A percentile compares a stretch with the other conserved stretches of the same genome.
Evolutionary conservation across 139 green algal genomes (phyloP).

Genomic region (Picochlorum costavermella): DNA sequence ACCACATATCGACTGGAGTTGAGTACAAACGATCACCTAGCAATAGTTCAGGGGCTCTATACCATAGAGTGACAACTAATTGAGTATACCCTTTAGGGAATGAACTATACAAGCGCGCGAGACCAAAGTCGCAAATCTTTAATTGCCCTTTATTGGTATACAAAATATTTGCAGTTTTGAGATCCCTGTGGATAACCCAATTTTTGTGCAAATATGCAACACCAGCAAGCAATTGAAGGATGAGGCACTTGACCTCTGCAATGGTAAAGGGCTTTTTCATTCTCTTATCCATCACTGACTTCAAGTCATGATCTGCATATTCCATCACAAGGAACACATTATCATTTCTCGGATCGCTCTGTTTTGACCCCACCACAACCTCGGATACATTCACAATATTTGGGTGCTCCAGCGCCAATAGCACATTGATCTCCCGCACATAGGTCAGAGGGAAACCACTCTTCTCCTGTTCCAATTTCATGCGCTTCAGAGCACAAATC

Average conservation of each 20-base stretch:
- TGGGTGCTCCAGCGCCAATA: slow-evolving; percentile 81
- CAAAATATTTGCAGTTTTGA: slow-evolving; percentile 98
- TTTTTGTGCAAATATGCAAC: slow-evolving; percentile 85
- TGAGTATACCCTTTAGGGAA: slow-evolving; percentile 59
- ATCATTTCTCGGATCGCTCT: slow-evolving; percentile 25
- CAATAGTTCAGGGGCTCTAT: slow-evolving; percentile 79
- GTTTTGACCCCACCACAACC: slow-evolving; percentile 52
- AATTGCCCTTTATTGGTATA: slow-evolving; percentile 88
- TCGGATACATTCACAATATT: slow-evolving; percentile 95
- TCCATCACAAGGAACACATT: slow-evolving; percentile 99
- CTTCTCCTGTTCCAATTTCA: slow-evolving; percentile 90
- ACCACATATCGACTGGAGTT: slow-evolving; percentile 83
- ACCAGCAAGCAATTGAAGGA: slow-evolving; percentile 74
- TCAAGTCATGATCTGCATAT: slow-evolving; percentile 95
- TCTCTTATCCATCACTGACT: slow-evolving; percentile 53
- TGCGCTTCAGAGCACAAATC: slow-evolving; percentile 84
- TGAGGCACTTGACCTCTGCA: slow-evolving; percentile 44
- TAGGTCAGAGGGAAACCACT: slow-evolving; percentile 95
- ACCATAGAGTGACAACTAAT: slow-evolving; percentile 81
- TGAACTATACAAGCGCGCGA: slow-evolving; percentile 71
- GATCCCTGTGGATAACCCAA: slow-evolving; percentile 81
- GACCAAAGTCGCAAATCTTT: slow-evolving; percentile 96
- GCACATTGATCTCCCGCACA: slow-evolving; percentile 94
- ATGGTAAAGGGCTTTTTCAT: slow-evolving; percentile 58
- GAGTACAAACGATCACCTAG: slow-evolving; percentile 70